A percentile compares a stretch with the other conserved stretches of the same genome.
Conservation (phyloP, 306 rosid genomes). For the Quercus dentata region DNA sequence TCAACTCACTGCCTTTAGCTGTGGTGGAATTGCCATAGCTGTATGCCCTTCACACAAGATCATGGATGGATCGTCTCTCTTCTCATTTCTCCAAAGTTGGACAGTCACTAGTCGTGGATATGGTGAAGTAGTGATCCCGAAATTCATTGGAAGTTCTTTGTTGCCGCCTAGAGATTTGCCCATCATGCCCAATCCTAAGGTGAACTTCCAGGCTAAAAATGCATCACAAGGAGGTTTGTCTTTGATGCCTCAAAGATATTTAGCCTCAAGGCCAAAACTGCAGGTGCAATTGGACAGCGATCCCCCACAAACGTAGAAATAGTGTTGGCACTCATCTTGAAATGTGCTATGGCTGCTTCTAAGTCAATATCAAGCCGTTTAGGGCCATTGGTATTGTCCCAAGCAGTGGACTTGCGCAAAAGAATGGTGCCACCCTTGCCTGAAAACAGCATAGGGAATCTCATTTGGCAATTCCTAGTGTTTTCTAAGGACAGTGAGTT, state of each 20-base stretch:
- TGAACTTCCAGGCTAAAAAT: neutral
- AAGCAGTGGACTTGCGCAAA: neutral
- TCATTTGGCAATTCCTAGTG: neutral
- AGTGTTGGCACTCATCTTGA: neutral
- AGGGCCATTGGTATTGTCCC: neutral
- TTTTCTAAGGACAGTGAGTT: neutral
- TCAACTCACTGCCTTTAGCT: slow-evolving; percentile 27
- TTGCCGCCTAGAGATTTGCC: neutral
- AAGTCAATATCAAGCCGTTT: neutral
- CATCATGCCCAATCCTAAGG: neutral
- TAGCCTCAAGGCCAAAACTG: neutral
- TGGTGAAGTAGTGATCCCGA: neutral
- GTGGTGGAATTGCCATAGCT: slow-evolving; percentile 25
- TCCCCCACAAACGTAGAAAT: neutral
- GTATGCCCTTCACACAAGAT: slow-evolving; percentile 26
- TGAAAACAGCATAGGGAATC: neutral
- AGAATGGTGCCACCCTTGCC: neutral
- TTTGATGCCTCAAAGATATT: slow-evolving; percentile 5
- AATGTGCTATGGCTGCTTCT: neutral
- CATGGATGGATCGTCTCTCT: slow-evolving; percentile 18
- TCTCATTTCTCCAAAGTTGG: slow-evolving; percentile 19
- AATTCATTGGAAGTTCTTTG: slow-evolving; percentile 3
- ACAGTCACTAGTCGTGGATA: slow-evolving; percentile 7
- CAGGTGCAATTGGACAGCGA: neutral
- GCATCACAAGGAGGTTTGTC: neutral